Evolutionary conservation across 345 rosid genomes (phyloP), one percentile per base, ranked within the genome.

Genomic region (Alliaria petiolata): DNA sequence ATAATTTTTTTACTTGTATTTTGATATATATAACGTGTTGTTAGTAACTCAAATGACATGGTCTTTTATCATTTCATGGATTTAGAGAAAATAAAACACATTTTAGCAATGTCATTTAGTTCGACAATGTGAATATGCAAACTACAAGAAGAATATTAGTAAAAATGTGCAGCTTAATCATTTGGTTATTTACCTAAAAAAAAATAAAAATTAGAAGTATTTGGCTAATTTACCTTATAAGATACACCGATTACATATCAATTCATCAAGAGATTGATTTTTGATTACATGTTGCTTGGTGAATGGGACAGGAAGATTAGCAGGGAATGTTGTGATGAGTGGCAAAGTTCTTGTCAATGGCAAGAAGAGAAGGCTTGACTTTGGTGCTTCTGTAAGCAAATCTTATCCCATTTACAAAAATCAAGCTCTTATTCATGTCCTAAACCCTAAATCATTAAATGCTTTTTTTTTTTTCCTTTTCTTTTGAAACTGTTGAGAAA

Each of bases 321-420:
- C 99, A 19, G 81, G 88, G 52, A 86, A 86, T 59, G 95, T 88
- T 74, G 75, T 95, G 14, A 95, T 89, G 98, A 89, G 93, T 19
- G 99, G 99, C 60, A 85, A 79, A 55, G 86, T 95, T 62, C 92
- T 89, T 61, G 80, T 91, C 72, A 91, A 95, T 71, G 99, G 99
- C 64, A 89, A 88, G 76, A 89, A 84, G 82, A 83, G 61, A 83
- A 83, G 84, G 45, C 65, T 68, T 5, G 93, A 87, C 39, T 61
- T 74, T 55, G 90, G 93, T 62, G 83, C 53, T 40, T 75, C 79
- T 70, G 99, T 95, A 83, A 91, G 98, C 83, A 46, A 36, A 19
- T 43, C 36, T 13, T 39, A 4, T 26, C 28, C 36, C 9, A 9
- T 62, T 40, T 20, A 14, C 35, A 28, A 40, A n/a, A 46, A 33